Base-by-base conservation (phyloP, 495 filamentous ascomycete genomes). In the Aspergillus panamensis region DNA sequence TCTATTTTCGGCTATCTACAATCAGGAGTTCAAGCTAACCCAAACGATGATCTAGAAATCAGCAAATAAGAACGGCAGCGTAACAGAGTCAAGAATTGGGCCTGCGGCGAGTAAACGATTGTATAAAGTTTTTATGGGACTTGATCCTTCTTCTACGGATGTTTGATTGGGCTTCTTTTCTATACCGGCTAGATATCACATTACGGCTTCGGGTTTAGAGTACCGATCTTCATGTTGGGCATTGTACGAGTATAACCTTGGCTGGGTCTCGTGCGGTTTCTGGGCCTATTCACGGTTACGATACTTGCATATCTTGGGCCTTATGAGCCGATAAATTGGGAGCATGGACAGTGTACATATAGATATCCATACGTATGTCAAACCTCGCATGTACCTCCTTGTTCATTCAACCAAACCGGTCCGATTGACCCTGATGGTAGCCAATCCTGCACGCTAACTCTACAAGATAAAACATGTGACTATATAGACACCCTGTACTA, bases 61-160 rank as follows among this genome's bases (percentile, higher is more conserved):
- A 13, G 81, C 85, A 0, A 90, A 89, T 53, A 84, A 79, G 58
- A 83, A 85, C 58, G 90, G 90, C 6, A 80, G 79, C 6, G 70
- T 86, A 47, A 83, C 84, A 3, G 86, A 87, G 49, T 71, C 83
- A 16, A 79, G 80, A 12, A 76, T 95, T 20, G 90, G 90, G 6
- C 82, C 75, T 39, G 82, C 86, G 1, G 77, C 86, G n/a, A 93
- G 90, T 62, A 81, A 77, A 70, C 78, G 90, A 57, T 62, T 95
- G 40, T 81, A 86, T 59, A 90, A 86, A 67, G 84, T 93, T 0
- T 91, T 92, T 65, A 85, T 82, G 68, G 84, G 87, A 3, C 74
- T 70, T 43, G 87, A 92, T 70, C 81, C 85, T 53, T 68, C 60
- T 13, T 88, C 84, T 31, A 85, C 78, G 35, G 88, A 92, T 73